Base-by-base conservation (phyloP, 345 rosid species). In the Anacardium occidentale region DNA sequence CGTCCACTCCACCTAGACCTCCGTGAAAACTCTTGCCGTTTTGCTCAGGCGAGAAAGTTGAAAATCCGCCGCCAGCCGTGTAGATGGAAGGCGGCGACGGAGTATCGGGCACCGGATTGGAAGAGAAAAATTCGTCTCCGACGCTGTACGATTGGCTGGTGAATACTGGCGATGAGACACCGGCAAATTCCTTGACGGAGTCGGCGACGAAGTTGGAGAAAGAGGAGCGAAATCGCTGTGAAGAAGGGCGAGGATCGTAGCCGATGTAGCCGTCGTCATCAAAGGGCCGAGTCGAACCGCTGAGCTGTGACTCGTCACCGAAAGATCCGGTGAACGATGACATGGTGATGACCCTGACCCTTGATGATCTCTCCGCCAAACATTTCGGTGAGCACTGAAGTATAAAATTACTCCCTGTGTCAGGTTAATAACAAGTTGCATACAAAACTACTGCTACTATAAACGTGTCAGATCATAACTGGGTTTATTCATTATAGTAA, bases 211-310 rank as follows among this genome's bases (percentile, higher is more conserved):
- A 83, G 72, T 69, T 72, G 20, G 85, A 75, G 71, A 77, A 84
- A 7, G 90, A 84, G 1, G 89, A 80, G 47, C 80, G 85, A 53
- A 83, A 87, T 62, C 86, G 84, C 82, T 84, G 91, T 17, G 90
- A 85, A 64, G 81, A 64, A 57, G 81, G 82, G 12, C 83, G 88
- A 68, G 89, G 78, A 71, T 89, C 90, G 85, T 88, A 87, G 24
- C 78, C 72, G 42, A 29, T 14, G 88, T 66, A 79, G 64, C 62
- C 82, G 40, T 80, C 89, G 48, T 61, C 87, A 57, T 78, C 85
- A 72, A 75, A 29, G 51, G 90, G 83, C 58, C 72, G 84, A 37
- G 69, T 72, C 64, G 85, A 75, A 62, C 47, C 58, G 24, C 5
- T 10, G 25, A 56, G 37, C 21, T 14, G 63, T 47, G 82, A 75